Evolutionary conservation across 2,329 filamentous ascomycete species (phyloP), one percentile per base, ranked within the genome.

Genomic region (Dactylellina cionopaga): DNA sequence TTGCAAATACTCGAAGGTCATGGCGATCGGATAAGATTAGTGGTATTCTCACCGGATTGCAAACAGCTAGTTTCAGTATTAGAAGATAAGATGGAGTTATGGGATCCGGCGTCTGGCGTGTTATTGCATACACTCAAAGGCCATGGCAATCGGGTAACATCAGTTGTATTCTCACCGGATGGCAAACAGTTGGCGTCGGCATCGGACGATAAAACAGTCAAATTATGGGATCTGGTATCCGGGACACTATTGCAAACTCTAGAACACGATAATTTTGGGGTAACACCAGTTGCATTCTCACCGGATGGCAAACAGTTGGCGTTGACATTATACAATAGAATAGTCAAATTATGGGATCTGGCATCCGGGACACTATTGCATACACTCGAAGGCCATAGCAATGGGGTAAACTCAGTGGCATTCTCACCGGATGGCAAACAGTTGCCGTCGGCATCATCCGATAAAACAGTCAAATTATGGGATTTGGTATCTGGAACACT

Each of bases 71-170:
- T 31, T 13, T 52, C 47, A 31, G 27, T 13, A 11, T 52, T 35
- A 52, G 17, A 37, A 33, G 22, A 4, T 52, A 69, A 22, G 0
- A 41, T 74, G 17, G 33, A 96, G 79, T 90, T 59, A 6, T 59
- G 47, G 47, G 47, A 52, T 24, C 17, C 11, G 15, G 17, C 7
- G 22, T 35, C 47, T 11, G 47, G 31, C 6, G 3, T 1, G 6
- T 27, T 27, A 24, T 17, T 49, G 9, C 19, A 19, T 25, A 9
- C 10, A 17, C 15, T 49, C n/a, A 19, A 29, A 9, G 1, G 2
- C 4, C 0, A 37, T 1, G 5, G 24, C 13, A n/a, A 33, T 11
- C 13, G 13, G 9, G 47, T 52, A 5, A 17, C 7, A 3, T 4
- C 3, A 1, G 17, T 52, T 35, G 6, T 5, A 19, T 52, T 52